Evolutionary conservation across 306 rosid genomes (phyloP), one percentile per base, ranked within the genome.

Genomic region (Vicia villosa): DNA sequence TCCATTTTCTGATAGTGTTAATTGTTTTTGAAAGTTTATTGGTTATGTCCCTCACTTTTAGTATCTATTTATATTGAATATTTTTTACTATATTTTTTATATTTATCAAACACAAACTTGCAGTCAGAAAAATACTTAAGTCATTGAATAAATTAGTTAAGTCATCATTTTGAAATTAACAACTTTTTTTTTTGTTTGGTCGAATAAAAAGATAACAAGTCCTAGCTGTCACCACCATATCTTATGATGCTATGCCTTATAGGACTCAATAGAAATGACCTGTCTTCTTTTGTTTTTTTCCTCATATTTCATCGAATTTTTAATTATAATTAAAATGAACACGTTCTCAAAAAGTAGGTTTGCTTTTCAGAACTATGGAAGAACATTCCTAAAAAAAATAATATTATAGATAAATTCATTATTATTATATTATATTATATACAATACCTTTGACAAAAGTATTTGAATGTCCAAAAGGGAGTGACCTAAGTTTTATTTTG

Each of bases 71-170:
- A n/a, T n/a, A n/a, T n/a, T n/a, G n/a, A n/a, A n/a, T n/a, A n/a
- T n/a, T n/a, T n/a, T n/a, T n/a, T n/a, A n/a, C n/a, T n/a, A n/a
- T n/a, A n/a, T n/a, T n/a, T n/a, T n/a, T n/a, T n/a, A n/a, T n/a
- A n/a, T 59, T 74, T 46, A 71, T 69, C 82, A 60, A 80, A 43
- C 63, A 75, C 49, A 75, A 63, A 46, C 74, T 60, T 61, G 36
- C n/a, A 51, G 45, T 40, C 47, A 62, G 22, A 36, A 60, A 37
- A 22, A 13, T 56, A 28, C 32, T 22, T 6, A 32, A 12, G n/a
- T 22, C 19, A 20, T 43, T 20, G n/a, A 21, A 22, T 47, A 45
- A 17, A 46, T 15, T 54, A 58, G 56, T 14, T 34, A 49, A 47
- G 64, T 71, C 58, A 16, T 71, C 58, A 16, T 21, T 49, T 70